Evolutionary conservation across 2,329 filamentous ascomycete species (phyloP), one percentile per base, ranked within the genome.

Genomic region (Fusarium xylarioides): DNA sequence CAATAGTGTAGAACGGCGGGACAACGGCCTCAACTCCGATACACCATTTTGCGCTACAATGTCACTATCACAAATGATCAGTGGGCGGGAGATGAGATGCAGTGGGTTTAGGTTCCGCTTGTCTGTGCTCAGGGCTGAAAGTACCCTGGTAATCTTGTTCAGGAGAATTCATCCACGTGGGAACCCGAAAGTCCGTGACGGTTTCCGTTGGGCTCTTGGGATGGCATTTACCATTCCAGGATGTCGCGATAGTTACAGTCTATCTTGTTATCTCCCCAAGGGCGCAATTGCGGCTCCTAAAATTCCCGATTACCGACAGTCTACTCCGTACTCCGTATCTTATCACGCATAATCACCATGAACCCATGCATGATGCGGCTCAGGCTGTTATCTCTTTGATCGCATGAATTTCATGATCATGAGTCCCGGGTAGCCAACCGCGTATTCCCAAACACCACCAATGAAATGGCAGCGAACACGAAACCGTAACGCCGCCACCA

Each of bases 81-180:
- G 19, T 66, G 26, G 42, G 50, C 49, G 44, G 62, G 64, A 67
- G 46, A 67, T 52, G 44, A 66, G 30, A 26, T 66, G 34, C 11
- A 49, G 23, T 49, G 55, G 42, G 14, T 52, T 30, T 52, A 46
- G 23, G 37, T 38, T 52, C 38, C 28, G 44, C 34, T 38, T 10
- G 35, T 50, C 53, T 52, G 53, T 61, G 63, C 64, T 53, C 30
- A n/a, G 26, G 30, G 32, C 35, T 44, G 65, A 37, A 12, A n/a
- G 21, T 15, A 21, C 28, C 21, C 56, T 38, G 8, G 42, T 44
- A 6, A 16, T 32, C n/a, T 44, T n/a, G 15, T 40, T 21, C 38
- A 61, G 30, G 35, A 52, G 34, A 19, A 40, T 49, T 40, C 28
- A 35, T 42, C 63, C 64, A 67, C 64, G 63, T 67, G 64, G 64